phyloP scores from a whole-genome alignment of 2,329 filamentous ascomycete genomes.

The Pestalotiopsis sp. region DNA sequence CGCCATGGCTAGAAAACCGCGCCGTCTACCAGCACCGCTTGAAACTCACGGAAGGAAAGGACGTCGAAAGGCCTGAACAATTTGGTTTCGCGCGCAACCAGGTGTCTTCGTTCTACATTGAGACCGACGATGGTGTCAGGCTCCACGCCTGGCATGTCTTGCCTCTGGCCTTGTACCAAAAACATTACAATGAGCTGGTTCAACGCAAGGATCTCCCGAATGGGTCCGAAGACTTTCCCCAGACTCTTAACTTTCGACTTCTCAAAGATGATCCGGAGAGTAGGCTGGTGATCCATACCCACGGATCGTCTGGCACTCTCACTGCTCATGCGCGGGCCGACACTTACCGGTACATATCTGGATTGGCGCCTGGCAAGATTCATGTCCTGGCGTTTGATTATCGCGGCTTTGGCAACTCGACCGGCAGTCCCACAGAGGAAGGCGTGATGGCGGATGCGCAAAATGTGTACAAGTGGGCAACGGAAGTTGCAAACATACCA shows the following conservation, averaged over 20 bases:
- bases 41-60: background rate
- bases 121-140: background rate
- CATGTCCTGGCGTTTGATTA: slow-evolving; percentile 8
- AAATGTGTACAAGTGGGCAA: background rate
- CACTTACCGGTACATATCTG: background rate
- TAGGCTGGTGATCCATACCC: background rate
- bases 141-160: slow-evolving; percentile 6
- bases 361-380: background rate
- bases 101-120: background rate
- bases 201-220: background rate
- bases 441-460: background rate
- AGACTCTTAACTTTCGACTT: background rate
- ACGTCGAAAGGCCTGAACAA: background rate
- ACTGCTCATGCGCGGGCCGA: background rate
- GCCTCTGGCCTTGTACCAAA: background rate
- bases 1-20: background rate
- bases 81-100: slow-evolving; percentile 4
- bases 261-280: background rate
- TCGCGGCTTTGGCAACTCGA: background rate
- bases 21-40: background rate
- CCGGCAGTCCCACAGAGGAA: background rate
- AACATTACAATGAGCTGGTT: background rate
- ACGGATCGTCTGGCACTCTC: slow-evolving; percentile 2
- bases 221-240: background rate
- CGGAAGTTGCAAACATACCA: background rate